A percentile compares a stretch with the other conserved stretches of the same genome.
These are phyloP conservation scores for Carex kokanica DNA, from an alignment of 176 grass and related monocot genomes.

Conservation along the genomic window DNA sequence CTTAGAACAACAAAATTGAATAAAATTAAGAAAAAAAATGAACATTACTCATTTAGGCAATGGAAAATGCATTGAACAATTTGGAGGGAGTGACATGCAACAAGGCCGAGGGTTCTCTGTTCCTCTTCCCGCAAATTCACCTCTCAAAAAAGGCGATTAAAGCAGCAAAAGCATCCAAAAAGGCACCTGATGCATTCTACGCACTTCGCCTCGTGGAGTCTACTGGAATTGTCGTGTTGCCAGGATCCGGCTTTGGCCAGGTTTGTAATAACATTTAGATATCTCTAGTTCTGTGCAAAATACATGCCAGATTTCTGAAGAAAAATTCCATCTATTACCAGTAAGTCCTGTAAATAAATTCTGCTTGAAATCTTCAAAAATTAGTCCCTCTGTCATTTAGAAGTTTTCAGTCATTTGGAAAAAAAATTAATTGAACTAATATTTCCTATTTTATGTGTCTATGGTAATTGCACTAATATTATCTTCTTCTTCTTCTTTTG, in stretches of 20 bases:
- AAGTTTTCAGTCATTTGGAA: not conserved
- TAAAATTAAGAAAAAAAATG: not conserved
- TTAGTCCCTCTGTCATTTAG: not conserved
- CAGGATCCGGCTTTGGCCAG: slow-evolving; percentile 80
- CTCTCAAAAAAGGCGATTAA: slow-evolving; percentile 66
- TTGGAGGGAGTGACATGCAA: slow-evolving; percentile 84
- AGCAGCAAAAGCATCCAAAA: slow-evolving; percentile 59
- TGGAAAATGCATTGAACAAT: slow-evolving; percentile 74
- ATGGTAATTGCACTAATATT: not conserved
- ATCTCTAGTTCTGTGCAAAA: not conserved
- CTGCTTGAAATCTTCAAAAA: not conserved
- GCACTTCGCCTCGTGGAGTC: slow-evolving; percentile 58
- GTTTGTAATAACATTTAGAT: slow-evolving; percentile 37
- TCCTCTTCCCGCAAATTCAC: slow-evolving; percentile 67
- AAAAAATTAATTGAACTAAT: too few relatives aligned
- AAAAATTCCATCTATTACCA: not conserved
- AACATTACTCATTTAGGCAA: slow-evolving; percentile 30
- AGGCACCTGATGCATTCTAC: slow-evolving; percentile 75
- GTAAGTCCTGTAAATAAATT: not conserved
- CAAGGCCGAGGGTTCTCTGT: slow-evolving; percentile 89
- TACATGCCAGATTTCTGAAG: not conserved
- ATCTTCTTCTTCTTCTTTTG: not conserved
- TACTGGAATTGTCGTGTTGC: slow-evolving; percentile 88
- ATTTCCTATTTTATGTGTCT: not conserved
- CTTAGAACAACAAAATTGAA: not conserved